Evolutionary conservation across 495 filamentous ascomycete species (phyloP), one percentile per base, ranked within the genome.

Genomic region (Aspergillus saccharolyticus): DNA sequence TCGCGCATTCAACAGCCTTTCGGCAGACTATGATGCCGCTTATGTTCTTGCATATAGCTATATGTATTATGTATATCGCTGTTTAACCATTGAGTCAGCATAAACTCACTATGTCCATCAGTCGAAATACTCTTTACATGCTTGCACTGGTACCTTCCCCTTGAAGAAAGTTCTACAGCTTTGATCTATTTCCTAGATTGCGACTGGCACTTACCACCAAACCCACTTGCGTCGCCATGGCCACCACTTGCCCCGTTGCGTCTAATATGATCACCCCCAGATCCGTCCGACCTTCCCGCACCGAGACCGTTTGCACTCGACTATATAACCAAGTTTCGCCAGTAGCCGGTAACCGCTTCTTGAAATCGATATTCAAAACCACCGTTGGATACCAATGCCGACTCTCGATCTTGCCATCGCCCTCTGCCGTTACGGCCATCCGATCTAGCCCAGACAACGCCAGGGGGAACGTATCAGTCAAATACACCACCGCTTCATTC

Each of bases 361-460:
- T 89, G 49, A 86, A 70, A 59, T 90, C 86, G 22, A 90, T 57
- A 58, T 83, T 85, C 68, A 90, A 69, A 19, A 86, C 76, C 16
- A 94, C 70, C 3, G 89, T 95, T 0, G 89, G 89, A 72, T 91
- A 93, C 90, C 90, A 93, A 63, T 78, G 80, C 51, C 69, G 70
- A 9, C 70, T 71, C 45, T 48, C 43, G 6, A 58, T 62, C 42
- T 56, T 39, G 52, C 52, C 58, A 6, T 25, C 39, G 42, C 52
- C 51, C 48, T 46, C 62, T 15, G 57, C 63, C 12, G 55, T 52
- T 21, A 63, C 56, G 42, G 71, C 65, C 64, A 73, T 67, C 24
- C 57, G 58, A 57, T 74, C 67, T 53, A 78, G 68, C 50, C 67
- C 64, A 63, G 84, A 79, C 42, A 86, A 59, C 39, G 80, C 77